Conservation (phyloP, 192 early-diverging fungal species). For the Entomortierella beljakovae region DNA sequence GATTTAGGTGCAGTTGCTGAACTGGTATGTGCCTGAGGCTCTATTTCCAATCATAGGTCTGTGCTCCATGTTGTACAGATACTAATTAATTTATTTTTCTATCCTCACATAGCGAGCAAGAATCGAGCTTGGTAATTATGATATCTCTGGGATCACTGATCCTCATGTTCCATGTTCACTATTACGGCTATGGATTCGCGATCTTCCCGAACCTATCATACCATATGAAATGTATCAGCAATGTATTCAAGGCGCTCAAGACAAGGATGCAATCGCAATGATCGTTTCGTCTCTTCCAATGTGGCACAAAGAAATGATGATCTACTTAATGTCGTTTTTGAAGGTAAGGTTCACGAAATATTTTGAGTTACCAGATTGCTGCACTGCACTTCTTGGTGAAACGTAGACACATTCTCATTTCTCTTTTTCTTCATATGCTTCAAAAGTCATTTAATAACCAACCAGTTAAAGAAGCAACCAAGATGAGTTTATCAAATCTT, state of each 20-base stretch:
- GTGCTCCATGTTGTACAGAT: conserved; percentile 16
- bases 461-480: conserved; percentile 78
- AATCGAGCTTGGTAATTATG: conserved; percentile 87
- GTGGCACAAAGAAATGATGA: conserved; percentile 75
- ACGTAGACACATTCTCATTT: not conserved
- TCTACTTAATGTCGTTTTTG: conserved; percentile 87
- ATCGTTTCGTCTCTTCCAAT: conserved; percentile 65
- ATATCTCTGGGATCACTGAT: conserved; percentile 79
- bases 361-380: not conserved
- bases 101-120: conserved; percentile 66
- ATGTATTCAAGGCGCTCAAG: conserved; percentile 77
- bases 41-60: conserved; percentile 4
- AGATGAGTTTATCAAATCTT: conserved; percentile 91
- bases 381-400: not conserved
- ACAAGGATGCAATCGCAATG: conserved; percentile 60
- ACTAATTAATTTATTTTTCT: not conserved
- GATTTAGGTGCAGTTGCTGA: conserved; percentile 89
- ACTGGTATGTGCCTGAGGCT: conserved; percentile 52
- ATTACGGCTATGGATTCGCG: conserved; percentile 94
- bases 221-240: conserved; percentile 79
- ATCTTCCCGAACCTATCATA: conserved; percentile 92
- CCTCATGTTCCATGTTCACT: conserved; percentile 94
- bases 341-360: conserved; percentile 55
- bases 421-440: not conserved
- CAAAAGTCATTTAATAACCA: conserved; percentile 77